Percentiles rank a stretch among this genome's conserved stretches.
Conservation (phyloP, 257 asterid species). For the Salvia rosmarinus region DNA sequence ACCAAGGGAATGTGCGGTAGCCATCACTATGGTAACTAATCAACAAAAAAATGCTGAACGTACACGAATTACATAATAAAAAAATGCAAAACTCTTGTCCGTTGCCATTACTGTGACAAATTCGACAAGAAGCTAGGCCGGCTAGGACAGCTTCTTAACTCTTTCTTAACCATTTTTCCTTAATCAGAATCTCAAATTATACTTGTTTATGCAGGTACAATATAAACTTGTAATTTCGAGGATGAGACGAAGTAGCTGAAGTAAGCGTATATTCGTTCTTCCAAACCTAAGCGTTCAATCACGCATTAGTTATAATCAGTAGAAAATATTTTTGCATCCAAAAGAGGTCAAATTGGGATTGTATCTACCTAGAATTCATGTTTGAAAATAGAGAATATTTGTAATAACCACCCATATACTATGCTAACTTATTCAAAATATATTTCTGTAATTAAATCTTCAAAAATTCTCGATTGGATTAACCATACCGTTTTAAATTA, state of each 20-base stretch:
- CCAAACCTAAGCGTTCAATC: constrained; percentile 28
- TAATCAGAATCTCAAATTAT: constrained; percentile 15
- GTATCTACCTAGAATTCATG: not conserved
- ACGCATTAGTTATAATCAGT: not conserved
- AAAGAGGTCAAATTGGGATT: not conserved
- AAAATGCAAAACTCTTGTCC: constrained; percentile 34
- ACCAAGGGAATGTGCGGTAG: constrained; percentile 47
- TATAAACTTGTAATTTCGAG: not conserved
- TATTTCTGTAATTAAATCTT: not conserved
- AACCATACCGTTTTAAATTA: not conserved
- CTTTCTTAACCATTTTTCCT: constrained; percentile 38
- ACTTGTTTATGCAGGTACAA: constrained; percentile 4
- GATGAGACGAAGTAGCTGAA: constrained; percentile 32
- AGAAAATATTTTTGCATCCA: constrained; percentile 17
- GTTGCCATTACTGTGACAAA: constrained; percentile 37
- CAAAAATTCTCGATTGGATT: not conserved
- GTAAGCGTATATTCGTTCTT: not conserved
- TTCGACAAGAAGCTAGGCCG: constrained; percentile 65
- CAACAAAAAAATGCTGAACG: constrained; percentile 25
- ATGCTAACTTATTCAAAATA: not conserved
- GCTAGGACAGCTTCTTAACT: constrained; percentile 63
- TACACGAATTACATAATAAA: constrained; percentile 21
- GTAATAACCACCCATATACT: not conserved
- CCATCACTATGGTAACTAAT: constrained; percentile 39
- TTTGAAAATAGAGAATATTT: not conserved